Evolutionary conservation across 108 stramenopile species (phyloP).

Genomic region (Stephanodiscus triporus): DNA sequence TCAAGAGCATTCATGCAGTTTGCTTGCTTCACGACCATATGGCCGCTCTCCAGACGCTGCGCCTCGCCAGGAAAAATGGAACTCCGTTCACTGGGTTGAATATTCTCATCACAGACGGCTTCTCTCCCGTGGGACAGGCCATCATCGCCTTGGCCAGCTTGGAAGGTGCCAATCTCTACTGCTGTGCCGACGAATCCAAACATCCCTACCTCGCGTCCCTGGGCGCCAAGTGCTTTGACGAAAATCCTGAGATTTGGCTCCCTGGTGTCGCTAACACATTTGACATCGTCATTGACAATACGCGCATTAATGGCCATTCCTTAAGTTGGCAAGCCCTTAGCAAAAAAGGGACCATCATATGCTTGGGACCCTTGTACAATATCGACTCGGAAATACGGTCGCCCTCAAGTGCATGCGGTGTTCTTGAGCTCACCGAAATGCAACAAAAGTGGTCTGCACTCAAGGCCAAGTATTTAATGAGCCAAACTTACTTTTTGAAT

Average conservation of each 20-base stretch:
- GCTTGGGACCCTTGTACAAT: slow-evolving; percentile 34
- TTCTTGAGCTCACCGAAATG: slow-evolving; percentile 41
- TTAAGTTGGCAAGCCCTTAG: slow-evolving; percentile 54
- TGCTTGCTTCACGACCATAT: slow-evolving; percentile 80
- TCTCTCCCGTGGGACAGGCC: slow-evolving; percentile 66
- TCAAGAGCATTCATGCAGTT: slow-evolving; percentile 55
- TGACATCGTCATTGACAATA: slow-evolving; percentile 71
- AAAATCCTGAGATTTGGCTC: slow-evolving; percentile 55
- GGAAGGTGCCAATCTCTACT: slow-evolving; percentile 62
- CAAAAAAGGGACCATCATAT: slow-evolving; percentile 52
- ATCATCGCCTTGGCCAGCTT: slow-evolving; percentile 59
- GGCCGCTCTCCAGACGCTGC: slow-evolving; percentile 71
- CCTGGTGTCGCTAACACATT: slow-evolving; percentile 54
- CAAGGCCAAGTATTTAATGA: slow-evolving; percentile 61
- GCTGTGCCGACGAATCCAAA: slow-evolving; percentile 52
- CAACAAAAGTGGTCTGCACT: slow-evolving; percentile 48
- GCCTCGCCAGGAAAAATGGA: slow-evolving; percentile 50
- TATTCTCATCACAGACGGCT: slow-evolving; percentile 72
- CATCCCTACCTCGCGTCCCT: slow-evolving; percentile 53
- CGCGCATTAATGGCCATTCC: slow-evolving; percentile 51
- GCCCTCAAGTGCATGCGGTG: slow-evolving; percentile 46
- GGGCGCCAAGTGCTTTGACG: slow-evolving; percentile 52
- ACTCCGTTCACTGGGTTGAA: slow-evolving; percentile 58
- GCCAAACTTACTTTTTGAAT: slow-evolving; percentile 54
- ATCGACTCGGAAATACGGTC: slow-evolving; percentile 25